Conservation (phyloP, 768 basidiomycete species). For the Cubamyces sp. region DNA sequence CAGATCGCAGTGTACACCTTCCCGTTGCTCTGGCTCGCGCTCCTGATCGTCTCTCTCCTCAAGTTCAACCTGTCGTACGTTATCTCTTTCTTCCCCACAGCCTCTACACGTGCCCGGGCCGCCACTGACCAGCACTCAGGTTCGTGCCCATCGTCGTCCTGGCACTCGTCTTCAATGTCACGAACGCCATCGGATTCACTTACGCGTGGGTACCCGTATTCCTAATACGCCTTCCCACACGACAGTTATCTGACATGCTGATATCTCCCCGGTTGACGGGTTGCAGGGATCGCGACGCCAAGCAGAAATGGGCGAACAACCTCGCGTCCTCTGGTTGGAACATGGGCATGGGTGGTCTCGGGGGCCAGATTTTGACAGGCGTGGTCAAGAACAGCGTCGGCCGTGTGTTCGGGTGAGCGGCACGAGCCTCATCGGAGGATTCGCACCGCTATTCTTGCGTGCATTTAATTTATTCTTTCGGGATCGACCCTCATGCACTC, state of each 20-base stretch:
- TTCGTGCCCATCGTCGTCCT: constrained; percentile 94
- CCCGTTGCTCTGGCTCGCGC: constrained; percentile 84
- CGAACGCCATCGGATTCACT: constrained; percentile 96
- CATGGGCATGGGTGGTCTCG: constrained; percentile 77
- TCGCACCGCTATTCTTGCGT: constrained; percentile 2
- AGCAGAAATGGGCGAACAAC: constrained; percentile 85
- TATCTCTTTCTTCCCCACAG: not conserved
- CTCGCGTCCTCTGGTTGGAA: constrained; percentile 73
- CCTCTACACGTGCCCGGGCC: not conserved
- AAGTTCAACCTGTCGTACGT: constrained; percentile 88
- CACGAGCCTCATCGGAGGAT: not conserved
- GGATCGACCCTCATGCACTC: too few relatives aligned
- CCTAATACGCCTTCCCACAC: not conserved
- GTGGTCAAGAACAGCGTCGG: constrained; percentile 84
- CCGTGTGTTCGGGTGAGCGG: constrained; percentile 62
- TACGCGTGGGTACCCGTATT: constrained; percentile 69
- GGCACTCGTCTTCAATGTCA: constrained; percentile 94
- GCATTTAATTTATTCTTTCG: constrained; percentile 1
- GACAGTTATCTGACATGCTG: not conserved
- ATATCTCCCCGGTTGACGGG: not conserved
- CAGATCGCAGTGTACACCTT: constrained; percentile 90
- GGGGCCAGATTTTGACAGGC: constrained; percentile 81
- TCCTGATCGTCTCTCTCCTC: constrained; percentile 87
- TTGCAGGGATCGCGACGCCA: constrained; percentile 86
- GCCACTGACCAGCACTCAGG: constrained; percentile 45